Evolutionary conservation across 179 eudicot genomes (phyloP), one percentile per base, ranked within the genome.

Genomic region (Camellia oleifera): DNA sequence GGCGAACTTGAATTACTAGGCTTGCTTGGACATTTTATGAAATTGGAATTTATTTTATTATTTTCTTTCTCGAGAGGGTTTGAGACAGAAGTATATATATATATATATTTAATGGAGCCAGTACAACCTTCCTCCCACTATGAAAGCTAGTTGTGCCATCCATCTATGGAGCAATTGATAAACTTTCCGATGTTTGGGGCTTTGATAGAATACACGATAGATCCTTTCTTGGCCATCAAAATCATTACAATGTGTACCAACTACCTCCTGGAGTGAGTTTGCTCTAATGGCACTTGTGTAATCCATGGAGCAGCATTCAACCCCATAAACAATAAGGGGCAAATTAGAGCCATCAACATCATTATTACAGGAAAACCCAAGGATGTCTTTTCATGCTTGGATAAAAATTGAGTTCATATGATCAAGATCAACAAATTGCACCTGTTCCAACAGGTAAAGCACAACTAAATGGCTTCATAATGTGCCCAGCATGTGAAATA

Each of bases 81-180:
- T 18, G 23, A 45, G 18, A 14, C 9, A 40, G 42, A 50, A 64
- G 62, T 42, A 23, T 26, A 20, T 48, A 20, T 61, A 20, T 61
- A 26, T 32, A 32, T 32, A 32, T 32, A 32, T 63, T 15, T 4
- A 52, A 52, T 12, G 40, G 73, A 53, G 62, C 63, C 50, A 66
- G 9, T 52, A 63, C 69, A 64, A 26, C 71, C 67, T n/a, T 50
- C 71, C 32, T 62, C 11, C 40, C 70, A 57, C 44, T 13, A 53
- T 72, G 62, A 72, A 32, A 53, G 40, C 42, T 54, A 72, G 63
- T 72, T 72, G 44, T 20, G 18, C 63, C 57, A 70, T 46, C 23
- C 32, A 10, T 69, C 73, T 45, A 69, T 45, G 20, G 17, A 69
- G 73, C 73, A 45, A 69, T 32, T 32, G 40, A 32, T n/a, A 11